These are phyloP conservation scores for Yamadazyma membranifaciens DNA, from an alignment of 1,139 yeast species.

Conservation along the genomic window DNA sequence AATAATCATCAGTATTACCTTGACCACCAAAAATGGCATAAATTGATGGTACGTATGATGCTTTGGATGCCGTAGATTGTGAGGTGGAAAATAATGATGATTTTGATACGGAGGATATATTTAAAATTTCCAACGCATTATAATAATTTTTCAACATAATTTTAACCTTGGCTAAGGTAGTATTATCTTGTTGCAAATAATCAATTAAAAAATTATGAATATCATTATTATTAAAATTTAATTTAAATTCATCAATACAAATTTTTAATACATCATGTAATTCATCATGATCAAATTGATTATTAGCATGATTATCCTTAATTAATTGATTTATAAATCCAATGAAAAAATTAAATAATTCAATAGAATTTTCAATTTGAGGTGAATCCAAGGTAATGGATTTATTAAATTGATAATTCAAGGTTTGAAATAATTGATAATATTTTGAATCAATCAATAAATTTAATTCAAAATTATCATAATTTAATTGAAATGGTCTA, in stretches of 20 bases:
- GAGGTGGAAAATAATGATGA: constrained; percentile 51
- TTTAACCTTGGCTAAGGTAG: constrained; percentile 68
- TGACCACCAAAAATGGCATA: constrained; percentile 97
- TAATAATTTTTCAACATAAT: constrained; percentile 72
- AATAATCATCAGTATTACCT: constrained; percentile 97
- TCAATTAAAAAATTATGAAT: constrained; percentile 87
- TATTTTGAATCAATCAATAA: constrained; percentile 80
- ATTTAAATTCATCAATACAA: constrained; percentile 79
- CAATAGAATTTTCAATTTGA: constrained; percentile 86
- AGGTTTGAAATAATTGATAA: constrained; percentile 79
- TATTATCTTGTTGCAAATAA: constrained; percentile 53
- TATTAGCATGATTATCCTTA: constrained; percentile 12
- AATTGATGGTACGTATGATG: constrained; percentile 54
- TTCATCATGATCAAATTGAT: constrained; percentile 34
- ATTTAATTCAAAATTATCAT: constrained; percentile 87
- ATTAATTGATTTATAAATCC: constrained; percentile 46
- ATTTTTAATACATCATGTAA: constrained; percentile 68
- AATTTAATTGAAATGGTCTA: constrained; percentile 75
- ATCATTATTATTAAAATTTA: constrained; percentile 62
- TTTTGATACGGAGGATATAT: constrained; percentile 20
- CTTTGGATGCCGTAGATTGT: too few relatives aligned
- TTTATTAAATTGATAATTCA: constrained; percentile 81
- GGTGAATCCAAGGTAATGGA: constrained; percentile 83
- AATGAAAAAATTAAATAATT: constrained; percentile 78
- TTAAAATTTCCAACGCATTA: constrained; percentile 23